Evolutionary conservation across 495 filamentous ascomycete species (phyloP).

Genomic region (Penicillium manginii): DNA sequence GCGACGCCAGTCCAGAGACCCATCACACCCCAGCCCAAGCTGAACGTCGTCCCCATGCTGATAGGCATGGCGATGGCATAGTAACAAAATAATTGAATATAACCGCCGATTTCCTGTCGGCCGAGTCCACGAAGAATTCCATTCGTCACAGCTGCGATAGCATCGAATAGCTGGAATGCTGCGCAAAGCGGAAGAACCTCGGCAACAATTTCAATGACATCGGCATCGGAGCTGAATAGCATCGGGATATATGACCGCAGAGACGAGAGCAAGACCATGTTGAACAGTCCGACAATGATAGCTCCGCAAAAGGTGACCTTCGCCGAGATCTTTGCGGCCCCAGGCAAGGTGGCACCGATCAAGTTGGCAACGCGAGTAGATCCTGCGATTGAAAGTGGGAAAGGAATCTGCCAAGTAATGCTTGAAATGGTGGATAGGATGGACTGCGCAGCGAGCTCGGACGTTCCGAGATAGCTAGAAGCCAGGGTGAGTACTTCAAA

Average conservation of each 20-base stretch:
- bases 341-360: constrained; percentile 70
- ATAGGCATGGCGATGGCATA: constrained; percentile 86
- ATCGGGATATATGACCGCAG: constrained; percentile 70
- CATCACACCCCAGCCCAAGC: constrained; percentile 68
- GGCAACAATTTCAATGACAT: constrained; percentile 77
- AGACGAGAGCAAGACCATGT: constrained; percentile 65
- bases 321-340: constrained; percentile 70
- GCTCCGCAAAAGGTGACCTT: constrained; percentile 70
- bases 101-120: constrained; percentile 85
- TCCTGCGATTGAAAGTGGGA: constrained; percentile 65
- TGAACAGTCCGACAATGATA: constrained; percentile 72
- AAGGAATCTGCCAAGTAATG: constrained; percentile 69
- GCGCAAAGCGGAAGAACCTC: constrained; percentile 75
- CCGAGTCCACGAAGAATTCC: constrained; percentile 84
- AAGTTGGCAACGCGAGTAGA: constrained; percentile 67
- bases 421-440: constrained; percentile 63
- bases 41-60: constrained; percentile 76
- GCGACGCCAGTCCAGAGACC: constrained; percentile 86
- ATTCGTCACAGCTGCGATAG: constrained; percentile 74
- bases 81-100: constrained; percentile 82
- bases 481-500: constrained; percentile 80
- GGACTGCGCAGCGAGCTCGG: constrained; percentile 70
- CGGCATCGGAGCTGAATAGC: constrained; percentile 79
- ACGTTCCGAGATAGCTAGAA: constrained; percentile 70
- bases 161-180: constrained; percentile 87